Conservation (phyloP, 768 basidiomycete genomes). For the Trametes maxima region DNA sequence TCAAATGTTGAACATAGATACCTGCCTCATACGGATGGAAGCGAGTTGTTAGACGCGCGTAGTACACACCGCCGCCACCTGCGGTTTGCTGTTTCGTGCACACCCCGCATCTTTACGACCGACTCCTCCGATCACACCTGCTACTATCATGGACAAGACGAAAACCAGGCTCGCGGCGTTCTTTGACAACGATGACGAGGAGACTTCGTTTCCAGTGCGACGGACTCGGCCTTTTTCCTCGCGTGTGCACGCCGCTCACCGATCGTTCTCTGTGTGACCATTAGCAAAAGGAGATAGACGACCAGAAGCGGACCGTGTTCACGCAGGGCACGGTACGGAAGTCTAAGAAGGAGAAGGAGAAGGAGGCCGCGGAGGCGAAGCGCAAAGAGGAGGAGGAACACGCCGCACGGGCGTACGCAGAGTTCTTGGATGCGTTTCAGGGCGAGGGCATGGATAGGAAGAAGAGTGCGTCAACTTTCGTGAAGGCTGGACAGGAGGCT, state of each 20-base stretch:
- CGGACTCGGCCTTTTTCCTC: slow-evolving; percentile 68
- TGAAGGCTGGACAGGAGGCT: slow-evolving; percentile 53
- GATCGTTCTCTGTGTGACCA: slow-evolving; percentile 43
- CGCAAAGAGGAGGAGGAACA: slow-evolving; percentile 80
- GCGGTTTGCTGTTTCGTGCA: neutral
- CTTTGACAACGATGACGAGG: slow-evolving; percentile 85
- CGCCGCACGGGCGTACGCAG: slow-evolving; percentile 78
- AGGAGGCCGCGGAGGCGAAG: slow-evolving; percentile 90
- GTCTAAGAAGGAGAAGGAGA: slow-evolving; percentile 89
- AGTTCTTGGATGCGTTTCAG: slow-evolving; percentile 85
- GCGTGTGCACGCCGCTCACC: slow-evolving; percentile 58
- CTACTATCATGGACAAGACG: slow-evolving; percentile 60
- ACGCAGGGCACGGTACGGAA: slow-evolving; percentile 85
- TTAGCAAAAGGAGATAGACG: slow-evolving; percentile 86
- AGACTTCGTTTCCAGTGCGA: slow-evolving; percentile 90
- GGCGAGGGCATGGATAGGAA: slow-evolving; percentile 60
- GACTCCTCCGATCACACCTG: neutral
- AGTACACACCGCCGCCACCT: neutral
- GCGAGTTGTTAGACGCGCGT: neutral
- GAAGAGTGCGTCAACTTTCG: slow-evolving; percentile 59
- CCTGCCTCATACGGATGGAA: slow-evolving; percentile 1
- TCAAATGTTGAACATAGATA: neutral
- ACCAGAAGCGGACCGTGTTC: slow-evolving; percentile 84
- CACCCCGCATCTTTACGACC: neutral
- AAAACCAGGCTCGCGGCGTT: slow-evolving; percentile 73